phyloP scores from a whole-genome alignment of 176 grass and related monocot species.

The Zoysia pacifica region DNA sequence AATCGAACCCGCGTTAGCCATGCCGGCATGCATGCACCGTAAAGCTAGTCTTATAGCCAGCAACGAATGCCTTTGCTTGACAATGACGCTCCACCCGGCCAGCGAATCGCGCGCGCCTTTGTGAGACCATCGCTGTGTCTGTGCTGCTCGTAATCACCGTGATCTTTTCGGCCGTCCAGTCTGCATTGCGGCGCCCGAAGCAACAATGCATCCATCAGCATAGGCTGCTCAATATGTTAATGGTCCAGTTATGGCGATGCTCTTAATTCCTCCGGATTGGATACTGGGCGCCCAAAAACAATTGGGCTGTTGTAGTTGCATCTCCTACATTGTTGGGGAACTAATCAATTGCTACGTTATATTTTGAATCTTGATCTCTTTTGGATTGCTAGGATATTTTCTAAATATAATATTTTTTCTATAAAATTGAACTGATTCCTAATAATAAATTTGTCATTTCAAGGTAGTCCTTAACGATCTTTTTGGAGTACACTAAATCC shows the following conservation, averaged over 20 bases:
- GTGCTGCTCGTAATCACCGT: slow-evolving; percentile 19
- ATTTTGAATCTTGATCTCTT: background rate
- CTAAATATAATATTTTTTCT: too few species aligned
- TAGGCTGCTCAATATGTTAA: background rate
- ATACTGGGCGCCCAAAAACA: background rate
- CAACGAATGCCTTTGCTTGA: slow-evolving; percentile 1
- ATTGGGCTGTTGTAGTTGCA: background rate
- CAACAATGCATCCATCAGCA: background rate
- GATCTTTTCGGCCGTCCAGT: background rate
- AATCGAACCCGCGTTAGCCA: too few species aligned
- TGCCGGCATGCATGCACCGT: too few species aligned
- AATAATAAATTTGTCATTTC: too few species aligned
- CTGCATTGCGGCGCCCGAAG: slow-evolving; percentile 24
- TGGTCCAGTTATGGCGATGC: background rate
- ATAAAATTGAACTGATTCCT: too few species aligned
- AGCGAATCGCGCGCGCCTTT: background rate
- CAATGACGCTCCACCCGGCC: background rate
- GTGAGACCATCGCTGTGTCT: background rate
- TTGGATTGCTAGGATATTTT: too few species aligned
- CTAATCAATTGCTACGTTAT: background rate
- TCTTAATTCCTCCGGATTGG: background rate
- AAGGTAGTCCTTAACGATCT: too few species aligned
- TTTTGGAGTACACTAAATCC: too few species aligned
- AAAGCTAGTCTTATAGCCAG: too few species aligned
- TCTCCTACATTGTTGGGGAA: too few species aligned